phyloP scores from a whole-genome alignment of 1,284 basidiomycete genomes.

The Microbotryomycetes sp. region DNA sequence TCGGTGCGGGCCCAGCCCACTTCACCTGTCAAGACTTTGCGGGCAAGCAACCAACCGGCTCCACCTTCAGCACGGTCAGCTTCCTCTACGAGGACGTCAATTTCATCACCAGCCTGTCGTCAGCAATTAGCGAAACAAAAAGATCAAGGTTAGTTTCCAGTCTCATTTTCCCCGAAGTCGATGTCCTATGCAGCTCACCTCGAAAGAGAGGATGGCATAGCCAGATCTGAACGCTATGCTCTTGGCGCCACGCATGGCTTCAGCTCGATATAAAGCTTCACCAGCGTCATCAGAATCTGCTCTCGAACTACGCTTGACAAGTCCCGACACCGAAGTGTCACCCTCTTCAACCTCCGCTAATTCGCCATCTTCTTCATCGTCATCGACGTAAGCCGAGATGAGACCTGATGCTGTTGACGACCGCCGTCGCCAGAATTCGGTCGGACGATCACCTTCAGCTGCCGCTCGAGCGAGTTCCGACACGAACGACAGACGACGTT shows the following conservation, averaged over 20 bases:
- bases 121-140: conserved; percentile 1
- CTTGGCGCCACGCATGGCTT: conserved; percentile 18
- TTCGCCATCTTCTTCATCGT: conserved; percentile 1
- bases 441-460: background rate
- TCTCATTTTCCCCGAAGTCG: too few species aligned
- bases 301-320: background rate
- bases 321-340: background rate
- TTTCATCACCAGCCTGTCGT: conserved; percentile 1
- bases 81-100: conserved; percentile 29
- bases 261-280: conserved; percentile 26
- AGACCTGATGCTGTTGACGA: background rate
- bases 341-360: conserved; percentile 6
- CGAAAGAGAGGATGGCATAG: conserved; percentile 22
- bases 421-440: background rate
- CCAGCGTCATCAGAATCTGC: background rate
- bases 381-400: conserved; percentile 13
- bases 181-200: conserved; percentile 5
- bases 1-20: conserved; percentile 29
- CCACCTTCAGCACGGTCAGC: conserved; percentile 29
- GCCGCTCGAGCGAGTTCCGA: background rate
- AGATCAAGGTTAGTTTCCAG: background rate
- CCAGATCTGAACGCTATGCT: conserved; percentile 18
- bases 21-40: conserved; percentile 4
- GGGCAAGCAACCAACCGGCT: conserved; percentile 24
- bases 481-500: background rate